phyloP scores from a whole-genome alignment of 345 rosid genomes.

The Lepidium sativum region DNA sequence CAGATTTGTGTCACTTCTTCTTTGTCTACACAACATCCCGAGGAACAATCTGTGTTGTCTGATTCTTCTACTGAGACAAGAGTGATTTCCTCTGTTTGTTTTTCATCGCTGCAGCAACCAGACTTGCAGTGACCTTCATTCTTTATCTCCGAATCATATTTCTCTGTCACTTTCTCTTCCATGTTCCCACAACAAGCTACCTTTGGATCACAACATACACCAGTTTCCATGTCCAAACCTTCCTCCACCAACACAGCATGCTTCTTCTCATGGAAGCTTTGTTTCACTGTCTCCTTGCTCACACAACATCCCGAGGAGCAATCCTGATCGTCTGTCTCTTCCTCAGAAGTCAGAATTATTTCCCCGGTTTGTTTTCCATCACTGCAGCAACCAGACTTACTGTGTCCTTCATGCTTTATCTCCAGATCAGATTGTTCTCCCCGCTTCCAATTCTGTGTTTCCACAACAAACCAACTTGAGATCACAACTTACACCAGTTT shows the following conservation, averaged over 20 bases:
- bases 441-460: neutral
- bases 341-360: conserved; percentile 11
- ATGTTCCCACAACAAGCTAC: conserved; percentile 13
- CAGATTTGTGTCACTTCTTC: conserved; percentile 1
- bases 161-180: neutral
- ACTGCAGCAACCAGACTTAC: conserved; percentile 14
- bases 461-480: conserved; percentile 16
- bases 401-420: neutral
- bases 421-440: neutral
- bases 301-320: neutral
- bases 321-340: neutral
- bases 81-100: conserved; percentile 9
- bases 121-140: neutral
- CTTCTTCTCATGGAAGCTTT: neutral
- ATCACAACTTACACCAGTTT: conserved; percentile 2
- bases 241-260: neutral
- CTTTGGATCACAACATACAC: conserved; percentile 3
- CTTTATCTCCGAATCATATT: neutral
- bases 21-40: neutral
- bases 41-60: neutral
- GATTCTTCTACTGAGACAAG: conserved; percentile 10
- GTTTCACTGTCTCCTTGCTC: neutral
- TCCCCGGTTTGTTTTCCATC: conserved; percentile 5
- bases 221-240: neutral
- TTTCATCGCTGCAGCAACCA: conserved; percentile 10